Evolutionary conservation across 139 green algal species (phyloP), one percentile per base, ranked within the genome.

Genomic region (Chlorella ohadii): DNA sequence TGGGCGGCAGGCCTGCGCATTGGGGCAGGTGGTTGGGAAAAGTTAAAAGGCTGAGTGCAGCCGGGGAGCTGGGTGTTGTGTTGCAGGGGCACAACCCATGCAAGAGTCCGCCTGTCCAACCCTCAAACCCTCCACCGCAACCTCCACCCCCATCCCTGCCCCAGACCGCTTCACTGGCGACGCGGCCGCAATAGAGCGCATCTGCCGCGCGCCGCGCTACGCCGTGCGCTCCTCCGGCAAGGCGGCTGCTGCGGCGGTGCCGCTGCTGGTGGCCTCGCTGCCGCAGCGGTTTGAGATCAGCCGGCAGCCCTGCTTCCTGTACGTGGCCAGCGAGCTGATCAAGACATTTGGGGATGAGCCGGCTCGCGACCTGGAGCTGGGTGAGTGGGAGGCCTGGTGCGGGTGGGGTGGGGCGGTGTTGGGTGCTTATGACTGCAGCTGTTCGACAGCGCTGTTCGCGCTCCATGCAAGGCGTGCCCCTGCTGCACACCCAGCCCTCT

Each of bases 301-400:
- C 2, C 83, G 84, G 13, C 92, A 96, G 81, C 90, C 91, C 7
- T 91, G 88, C 41, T 94, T 94, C 84, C 90, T 98, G 83, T 98
- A 96, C 86, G 93, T 95, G 27, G 88, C 93, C 36, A 93, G 85
- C 34, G 94, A 98, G 92, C 86, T 97, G 65, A 71, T 97, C 67
- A 98, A 98, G 85, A 87, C 90, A 20, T 97, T 95, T 85, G 91
- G 90, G 7, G 68, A 85, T 27, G 87, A 95, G 63, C 44, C 84
- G 23, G 74, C 68, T 1, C 65, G 87, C 4, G 88, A 92, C 56
- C 39, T 39, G 19, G 57, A 74, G n/a, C 79, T 96, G 79, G 83
- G 87, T 90, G 79, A 31, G 86, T 19, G 39, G 28, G n/a, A 1
- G 16, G 23, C 19, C 3, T 5, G 11, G 19, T 59, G 68, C 12